Evolutionary conservation across 1,284 basidiomycete genomes (phyloP).

Genomic region (Austropuccinia psidii): DNA sequence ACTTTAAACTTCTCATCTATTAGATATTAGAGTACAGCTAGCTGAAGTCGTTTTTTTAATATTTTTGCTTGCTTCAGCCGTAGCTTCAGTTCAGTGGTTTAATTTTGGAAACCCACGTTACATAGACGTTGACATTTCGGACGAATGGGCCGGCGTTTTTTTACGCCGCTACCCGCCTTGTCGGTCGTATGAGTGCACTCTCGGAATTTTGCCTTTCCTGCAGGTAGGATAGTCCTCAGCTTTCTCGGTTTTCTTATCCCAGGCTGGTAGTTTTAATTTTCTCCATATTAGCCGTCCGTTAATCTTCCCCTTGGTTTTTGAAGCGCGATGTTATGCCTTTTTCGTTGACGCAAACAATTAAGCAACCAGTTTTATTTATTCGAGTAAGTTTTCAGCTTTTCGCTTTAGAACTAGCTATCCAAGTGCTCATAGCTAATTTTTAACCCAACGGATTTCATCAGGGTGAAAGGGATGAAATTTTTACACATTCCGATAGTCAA

Average conservation of each 20-base stretch:
- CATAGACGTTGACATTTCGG: slow-evolving; percentile 10
- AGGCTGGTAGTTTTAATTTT: background rate
- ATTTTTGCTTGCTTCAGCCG: background rate
- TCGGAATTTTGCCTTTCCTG: slow-evolving; percentile 2
- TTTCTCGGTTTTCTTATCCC: background rate
- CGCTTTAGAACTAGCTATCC: background rate
- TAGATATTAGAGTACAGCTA: background rate
- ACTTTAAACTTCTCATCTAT: background rate
- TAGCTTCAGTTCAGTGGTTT: background rate
- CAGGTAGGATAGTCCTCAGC: background rate
- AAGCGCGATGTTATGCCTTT: background rate
- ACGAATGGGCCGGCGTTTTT: slow-evolving; percentile 19
- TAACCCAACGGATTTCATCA: background rate
- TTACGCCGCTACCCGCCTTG: slow-evolving; percentile 17
- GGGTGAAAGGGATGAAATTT: background rate
- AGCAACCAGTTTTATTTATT: background rate
- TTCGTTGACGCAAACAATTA: background rate
- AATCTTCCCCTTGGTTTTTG: too few relatives aligned
- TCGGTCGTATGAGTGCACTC: background rate
- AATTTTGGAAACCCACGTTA: slow-evolving; percentile 2
- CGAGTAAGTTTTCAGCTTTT: background rate
- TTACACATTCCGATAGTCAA: background rate
- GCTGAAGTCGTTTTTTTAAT: background rate
- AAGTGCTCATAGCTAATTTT: background rate
- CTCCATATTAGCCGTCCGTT: background rate